These are phyloP conservation scores for Exophiala bonariae DNA, from an alignment of 2,329 filamentous ascomycete genomes.

Conservation along the genomic window DNA sequence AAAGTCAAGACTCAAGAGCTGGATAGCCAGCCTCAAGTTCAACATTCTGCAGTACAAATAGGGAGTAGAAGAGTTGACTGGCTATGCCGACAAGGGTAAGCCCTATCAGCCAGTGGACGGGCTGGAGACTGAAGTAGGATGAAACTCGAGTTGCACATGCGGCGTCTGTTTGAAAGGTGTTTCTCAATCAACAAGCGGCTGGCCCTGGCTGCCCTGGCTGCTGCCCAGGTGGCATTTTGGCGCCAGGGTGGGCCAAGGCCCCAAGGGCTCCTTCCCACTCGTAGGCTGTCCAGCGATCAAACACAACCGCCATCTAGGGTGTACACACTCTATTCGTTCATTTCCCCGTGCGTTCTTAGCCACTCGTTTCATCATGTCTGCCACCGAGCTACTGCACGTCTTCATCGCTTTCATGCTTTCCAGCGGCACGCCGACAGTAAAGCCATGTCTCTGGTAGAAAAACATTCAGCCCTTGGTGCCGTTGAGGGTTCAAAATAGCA, in stretches of 20 bases:
- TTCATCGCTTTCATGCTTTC: slow-evolving; percentile 8
- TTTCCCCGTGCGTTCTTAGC: slow-evolving; percentile 20
- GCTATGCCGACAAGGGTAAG: no score
- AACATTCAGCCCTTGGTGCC: no score
- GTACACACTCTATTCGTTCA: slow-evolving; percentile 15
- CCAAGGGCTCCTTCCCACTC: no score
- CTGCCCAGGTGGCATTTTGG: slow-evolving; percentile 13
- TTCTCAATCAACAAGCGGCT: slow-evolving; percentile 20
- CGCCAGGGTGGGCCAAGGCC: slow-evolving; percentile 16
- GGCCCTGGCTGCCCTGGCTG: slow-evolving; percentile 3
- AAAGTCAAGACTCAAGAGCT: not conserved
- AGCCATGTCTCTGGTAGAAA: no score
- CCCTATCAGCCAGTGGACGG: no score
- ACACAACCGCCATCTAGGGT: slow-evolving; percentile 15
- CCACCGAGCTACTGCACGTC: slow-evolving; percentile 14
- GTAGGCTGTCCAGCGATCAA: slow-evolving; percentile 8
- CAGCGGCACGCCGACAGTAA: slow-evolving; percentile 22
- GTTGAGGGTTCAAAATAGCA: slow-evolving; percentile 23
- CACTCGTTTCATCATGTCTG: slow-evolving; percentile 28
- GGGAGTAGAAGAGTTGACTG: no score
- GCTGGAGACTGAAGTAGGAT: not conserved
- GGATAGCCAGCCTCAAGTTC: no score
- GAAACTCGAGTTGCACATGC: slow-evolving; percentile 14
- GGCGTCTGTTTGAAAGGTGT: slow-evolving; percentile 29
- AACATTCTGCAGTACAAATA: no score